These are phyloP conservation scores for Crithidia thermophila DNA, from an alignment of 208 protist genomes.

Conservation along the genomic window DNA sequence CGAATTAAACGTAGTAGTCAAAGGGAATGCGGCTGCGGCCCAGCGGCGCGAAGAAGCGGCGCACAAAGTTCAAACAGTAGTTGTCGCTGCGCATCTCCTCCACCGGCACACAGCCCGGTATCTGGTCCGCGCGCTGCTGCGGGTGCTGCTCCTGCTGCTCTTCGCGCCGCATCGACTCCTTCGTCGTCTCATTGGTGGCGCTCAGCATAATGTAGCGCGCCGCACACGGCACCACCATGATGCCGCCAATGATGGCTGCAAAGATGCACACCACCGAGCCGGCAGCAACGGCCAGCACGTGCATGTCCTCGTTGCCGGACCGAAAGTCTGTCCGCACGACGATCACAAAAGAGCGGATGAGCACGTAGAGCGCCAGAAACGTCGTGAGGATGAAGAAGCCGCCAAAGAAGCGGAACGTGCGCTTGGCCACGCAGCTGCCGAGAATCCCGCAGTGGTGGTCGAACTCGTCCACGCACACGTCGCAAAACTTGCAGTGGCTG, in stretches of 20 bases:
- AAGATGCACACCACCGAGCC: conserved; percentile 30
- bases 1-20: conserved; percentile 28
- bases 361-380: conserved; percentile 43
- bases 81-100: conserved; percentile 29
- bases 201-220: conserved; percentile 49
- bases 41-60: conserved; percentile 55
- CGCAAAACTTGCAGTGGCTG: conserved; percentile 80
- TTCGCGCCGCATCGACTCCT: conserved; percentile 36
- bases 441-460: conserved; percentile 88
- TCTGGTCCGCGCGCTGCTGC: no score
- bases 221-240: conserved; percentile 39
- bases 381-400: conserved; percentile 68
- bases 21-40: conserved; percentile 42
- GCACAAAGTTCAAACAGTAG: conserved; percentile 36
- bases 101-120: conserved; percentile 8
- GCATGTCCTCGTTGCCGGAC: conserved; percentile 3
- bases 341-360: conserved; percentile 46
- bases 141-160: conserved; percentile 8
- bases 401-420: conserved; percentile 85
- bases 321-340: conserved; percentile 27
- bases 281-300: conserved; percentile 31
- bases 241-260: conserved; percentile 15
- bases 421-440: conserved; percentile 77
- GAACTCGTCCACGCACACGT: conserved; percentile 86
- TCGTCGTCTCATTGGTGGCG: conserved; percentile 51